Evolutionary conservation across 2,329 filamentous ascomycete species (phyloP), one percentile per base, ranked within the genome.

Genomic region (Dryadomyces quercus-mongolicae): DNA sequence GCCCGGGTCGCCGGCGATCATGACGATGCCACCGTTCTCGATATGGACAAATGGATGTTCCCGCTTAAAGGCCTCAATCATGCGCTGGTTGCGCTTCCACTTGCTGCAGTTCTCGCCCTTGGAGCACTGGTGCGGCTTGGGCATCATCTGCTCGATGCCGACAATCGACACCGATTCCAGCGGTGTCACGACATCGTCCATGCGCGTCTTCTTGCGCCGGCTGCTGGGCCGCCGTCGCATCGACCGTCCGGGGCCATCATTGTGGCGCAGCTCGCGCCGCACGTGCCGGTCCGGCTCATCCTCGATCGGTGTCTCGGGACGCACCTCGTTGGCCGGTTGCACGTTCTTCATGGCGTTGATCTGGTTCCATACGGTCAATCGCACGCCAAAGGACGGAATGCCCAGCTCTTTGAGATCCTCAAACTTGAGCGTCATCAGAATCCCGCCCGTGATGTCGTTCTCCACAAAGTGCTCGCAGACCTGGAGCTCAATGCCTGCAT

Each of bases 371-470:
- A 92, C 72, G 63, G 82, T 83, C 61, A 86, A 88, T 57, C 88
- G 77, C 61, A 91, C 85, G 46, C 88, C 88, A 64, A 93, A 92
- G 1, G 88, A 92, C 56, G 79, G 75, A 54, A 93, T 92, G 60
- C 84, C 84, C 18, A 93, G 76, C 68, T 93, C 88, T 66, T 85
- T 85, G 55, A 93, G 72, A 62, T 93, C 91, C 59, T 95, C 89
- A 61, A 92, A 91, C 65, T 95, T 90, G 46, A 98, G 73, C n/a
- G 92, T 90, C 52, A 95, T 82, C 20, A 97, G 73, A 54, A 97
- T 88, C 5, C 82, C 77, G 15, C 92, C 92, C 25, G 85, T 89
- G 67, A 98, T 96, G 65, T 98, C 92, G 67, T 98, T 94, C 62
- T 86, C 80, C 58, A 91, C 78, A 63, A 98, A 96, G 61, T 86